Evolutionary conservation across 1,139 yeast genomes (phyloP).

Genomic region (Tardiomyces blankii): DNA sequence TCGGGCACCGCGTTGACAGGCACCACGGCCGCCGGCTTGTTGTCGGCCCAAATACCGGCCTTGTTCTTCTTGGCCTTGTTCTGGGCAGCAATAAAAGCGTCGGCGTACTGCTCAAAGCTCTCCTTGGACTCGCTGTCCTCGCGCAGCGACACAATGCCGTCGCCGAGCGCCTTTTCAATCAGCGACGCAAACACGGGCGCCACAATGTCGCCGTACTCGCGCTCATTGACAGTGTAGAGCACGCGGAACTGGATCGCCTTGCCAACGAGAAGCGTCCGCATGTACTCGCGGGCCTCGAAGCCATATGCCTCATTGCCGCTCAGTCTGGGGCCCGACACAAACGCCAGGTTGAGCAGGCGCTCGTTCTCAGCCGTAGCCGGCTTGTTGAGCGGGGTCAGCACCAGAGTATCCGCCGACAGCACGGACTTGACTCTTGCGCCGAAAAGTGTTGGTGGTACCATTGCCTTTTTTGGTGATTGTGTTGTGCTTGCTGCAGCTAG

Average conservation of each 20-base stretch:
- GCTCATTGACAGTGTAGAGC: conserved; percentile 40
- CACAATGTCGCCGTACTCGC: conserved; percentile 64
- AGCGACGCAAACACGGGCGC: conserved; percentile 56
- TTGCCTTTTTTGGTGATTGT: no score
- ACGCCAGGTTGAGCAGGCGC: conserved; percentile 51
- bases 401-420: conserved; percentile 63
- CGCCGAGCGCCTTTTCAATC: conserved; percentile 42
- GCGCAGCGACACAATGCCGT: conserved; percentile 55
- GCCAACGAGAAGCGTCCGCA: conserved; percentile 57
- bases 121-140: conserved; percentile 34
- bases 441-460: no score
- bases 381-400: conserved; percentile 39
- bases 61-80: conserved; percentile 38
- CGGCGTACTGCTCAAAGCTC: conserved; percentile 29
- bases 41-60: conserved; percentile 46
- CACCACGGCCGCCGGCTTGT: conserved; percentile 8
- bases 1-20: conserved; percentile 25
- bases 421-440: conserved; percentile 47
- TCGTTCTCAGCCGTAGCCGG: conserved; percentile 37
- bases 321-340: conserved; percentile 44
- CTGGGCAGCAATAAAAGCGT: conserved; percentile 33
- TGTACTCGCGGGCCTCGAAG: conserved; percentile 48
- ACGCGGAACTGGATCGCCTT: conserved; percentile 55
- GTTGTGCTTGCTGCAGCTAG: no score
- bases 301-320: conserved; percentile 32